phyloP scores from a whole-genome alignment of 495 filamentous ascomycete genomes.

The Xylaria bambusicola region DNA sequence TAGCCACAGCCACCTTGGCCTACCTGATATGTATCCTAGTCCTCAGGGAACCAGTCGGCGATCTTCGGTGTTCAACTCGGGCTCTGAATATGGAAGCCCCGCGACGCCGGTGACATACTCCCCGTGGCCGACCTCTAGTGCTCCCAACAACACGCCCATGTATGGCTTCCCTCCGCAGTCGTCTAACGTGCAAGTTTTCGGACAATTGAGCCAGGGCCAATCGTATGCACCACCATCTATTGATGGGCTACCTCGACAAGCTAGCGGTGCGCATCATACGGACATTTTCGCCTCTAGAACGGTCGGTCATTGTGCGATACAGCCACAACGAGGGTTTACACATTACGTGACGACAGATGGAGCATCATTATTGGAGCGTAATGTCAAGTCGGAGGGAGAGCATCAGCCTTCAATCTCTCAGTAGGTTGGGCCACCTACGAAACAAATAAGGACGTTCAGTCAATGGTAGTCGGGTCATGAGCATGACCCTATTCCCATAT shows the following conservation, averaged over 20 bases:
- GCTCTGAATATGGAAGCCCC: constrained; percentile 37
- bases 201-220: constrained; percentile 22
- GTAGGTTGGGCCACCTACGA: background rate
- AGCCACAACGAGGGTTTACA: constrained; percentile 14
- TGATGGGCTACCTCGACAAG: constrained; percentile 32
- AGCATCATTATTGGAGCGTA: constrained; percentile 11
- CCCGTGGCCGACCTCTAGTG: constrained; percentile 31
- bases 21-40: constrained; percentile 40
- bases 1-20: constrained; percentile 25
- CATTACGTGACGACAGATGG: constrained; percentile 26
- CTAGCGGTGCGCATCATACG: constrained; percentile 25
- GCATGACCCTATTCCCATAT: background rate
- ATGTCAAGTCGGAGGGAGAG: constrained; percentile 17
- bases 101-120: constrained; percentile 35
- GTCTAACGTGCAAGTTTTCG: constrained; percentile 10
- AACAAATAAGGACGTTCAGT: background rate
- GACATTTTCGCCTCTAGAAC: constrained; percentile 24
- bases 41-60: constrained; percentile 39
- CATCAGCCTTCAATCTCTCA: background rate
- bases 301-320: constrained; percentile 12
- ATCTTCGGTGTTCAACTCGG: constrained; percentile 36
- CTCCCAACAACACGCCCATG: constrained; percentile 29
- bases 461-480: background rate
- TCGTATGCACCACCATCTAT: constrained; percentile 29
- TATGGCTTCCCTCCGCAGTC: constrained; percentile 36